Percentiles rank a stretch among this genome's conserved stretches.
phyloP scores from a whole-genome alignment of 2,329 filamentous ascomycete species.

The Exserohilum turcica region DNA sequence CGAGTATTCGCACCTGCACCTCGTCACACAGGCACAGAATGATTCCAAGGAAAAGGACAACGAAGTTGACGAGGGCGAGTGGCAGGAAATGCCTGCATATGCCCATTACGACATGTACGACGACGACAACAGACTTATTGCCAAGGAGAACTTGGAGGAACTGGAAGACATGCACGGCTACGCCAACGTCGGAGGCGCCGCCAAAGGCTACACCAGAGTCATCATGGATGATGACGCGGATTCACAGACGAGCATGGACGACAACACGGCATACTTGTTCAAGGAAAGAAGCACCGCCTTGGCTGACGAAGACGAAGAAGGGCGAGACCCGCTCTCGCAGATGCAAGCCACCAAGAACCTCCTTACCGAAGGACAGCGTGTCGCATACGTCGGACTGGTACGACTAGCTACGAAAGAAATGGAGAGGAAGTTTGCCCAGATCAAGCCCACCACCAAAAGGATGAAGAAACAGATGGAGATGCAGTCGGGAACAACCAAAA shows the following conservation, averaged over 20 bases:
- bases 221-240: slow-evolving; percentile 92
- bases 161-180: slow-evolving; percentile 75
- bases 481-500: slow-evolving; percentile 78
- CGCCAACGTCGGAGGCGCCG: slow-evolving; percentile 80
- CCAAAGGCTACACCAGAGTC: slow-evolving; percentile 95
- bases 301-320: slow-evolving; percentile 74
- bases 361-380: slow-evolving; percentile 90
- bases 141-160: slow-evolving; percentile 73
- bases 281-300: slow-evolving; percentile 70
- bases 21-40: slow-evolving; percentile 59
- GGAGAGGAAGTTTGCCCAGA: slow-evolving; percentile 67
- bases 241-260: slow-evolving; percentile 94
- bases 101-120: slow-evolving; percentile 95
- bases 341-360: slow-evolving; percentile 96
- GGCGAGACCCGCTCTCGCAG: slow-evolving; percentile 79
- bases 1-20: slow-evolving; percentile 89
- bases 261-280: slow-evolving; percentile 95
- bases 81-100: slow-evolving; percentile 94
- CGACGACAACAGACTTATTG: slow-evolving; percentile 86
- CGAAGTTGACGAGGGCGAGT: slow-evolving; percentile 71
- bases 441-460: slow-evolving; percentile 66
- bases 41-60: slow-evolving; percentile 54
- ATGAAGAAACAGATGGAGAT: slow-evolving; percentile 74
- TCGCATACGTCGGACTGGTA: slow-evolving; percentile 92
- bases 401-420: slow-evolving; percentile 80